These are phyloP conservation scores for Tanacetum coccineum DNA, from an alignment of 129 eudicot species.

Conservation along the genomic window DNA sequence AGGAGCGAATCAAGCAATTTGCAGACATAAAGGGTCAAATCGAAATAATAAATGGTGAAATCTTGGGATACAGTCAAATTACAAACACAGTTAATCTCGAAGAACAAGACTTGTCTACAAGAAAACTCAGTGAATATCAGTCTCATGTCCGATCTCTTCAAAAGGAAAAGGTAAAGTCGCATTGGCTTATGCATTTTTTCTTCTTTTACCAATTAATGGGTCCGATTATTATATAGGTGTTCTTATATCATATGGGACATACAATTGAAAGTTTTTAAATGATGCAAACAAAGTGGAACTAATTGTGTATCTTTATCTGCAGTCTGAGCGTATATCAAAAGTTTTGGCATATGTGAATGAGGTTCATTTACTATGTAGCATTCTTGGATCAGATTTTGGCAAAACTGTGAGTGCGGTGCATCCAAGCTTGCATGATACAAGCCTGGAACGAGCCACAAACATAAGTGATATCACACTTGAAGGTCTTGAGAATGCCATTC, in stretches of 20 bases:
- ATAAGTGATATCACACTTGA: conserved; percentile 62
- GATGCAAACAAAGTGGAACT: conserved; percentile 10
- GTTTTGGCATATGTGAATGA: conserved; percentile 68
- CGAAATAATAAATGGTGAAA: conserved; percentile 54
- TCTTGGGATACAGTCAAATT: conserved; percentile 50
- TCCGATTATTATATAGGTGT: not conserved
- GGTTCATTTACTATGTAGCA: conserved; percentile 57
- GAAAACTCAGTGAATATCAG: conserved; percentile 66
- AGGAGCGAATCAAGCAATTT: conserved; percentile 60
- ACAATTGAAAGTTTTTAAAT: not conserved
- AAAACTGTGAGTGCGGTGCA: conserved; percentile 62
- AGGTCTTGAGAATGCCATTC: conserved; percentile 63
- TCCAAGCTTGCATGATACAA: conserved; percentile 63
- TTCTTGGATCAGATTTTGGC: conserved; percentile 64
- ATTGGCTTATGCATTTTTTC: conserved; percentile 5
- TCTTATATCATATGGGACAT: not conserved
- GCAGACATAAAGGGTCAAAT: conserved; percentile 61
- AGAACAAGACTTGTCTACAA: conserved; percentile 62
- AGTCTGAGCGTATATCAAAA: conserved; percentile 67
- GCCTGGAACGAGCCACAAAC: conserved; percentile 55
- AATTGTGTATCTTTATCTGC: conserved; percentile 26
- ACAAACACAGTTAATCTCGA: conserved; percentile 34
- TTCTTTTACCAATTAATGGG: conserved; percentile 4
- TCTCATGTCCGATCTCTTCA: conserved; percentile 53
- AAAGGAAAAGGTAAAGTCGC: conserved; percentile 61